Evolutionary conservation across 345 rosid genomes (phyloP), one percentile per base, ranked within the genome.

Genomic region (Eucalyptus cloeziana): DNA sequence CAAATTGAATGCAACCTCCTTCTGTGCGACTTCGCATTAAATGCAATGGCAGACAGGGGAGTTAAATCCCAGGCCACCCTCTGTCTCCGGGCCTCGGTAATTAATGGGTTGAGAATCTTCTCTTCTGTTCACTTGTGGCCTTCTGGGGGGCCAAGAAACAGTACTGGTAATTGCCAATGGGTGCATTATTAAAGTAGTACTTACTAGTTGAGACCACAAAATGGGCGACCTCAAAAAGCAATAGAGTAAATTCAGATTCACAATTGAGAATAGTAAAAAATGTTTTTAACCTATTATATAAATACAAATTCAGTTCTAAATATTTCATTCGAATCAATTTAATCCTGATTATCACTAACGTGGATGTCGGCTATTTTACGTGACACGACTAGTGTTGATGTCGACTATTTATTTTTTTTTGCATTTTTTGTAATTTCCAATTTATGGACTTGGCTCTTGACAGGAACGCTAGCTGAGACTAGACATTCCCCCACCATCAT

Each of bases 291-390:
- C 3, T 9, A 33, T 4, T 9, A 1, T 33, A 69, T 8, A 2
- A 19, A 9, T 19, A 9, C 1, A 7, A 33, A 33, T 71, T 17
- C 25, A 19, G 0, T 19, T 37, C 0, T 10, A 71, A 33, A 19
- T 5, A 9, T 71, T 31, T 31, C 0, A 33, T 33, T 10, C 19
- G 9, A 10, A 11, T 5, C 2, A 33, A 3, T 71, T 71, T 71
- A 71, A 33, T 33, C 0, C 0, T 0, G 1, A 5, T 8, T 13
- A 2, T 58, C 67, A 4, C 4, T 58, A 12, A 11, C 11, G 14
- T 31, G 13, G 4, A 69, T 8, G 2, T 16, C 0, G 1, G 4
- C 3, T 4, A 21, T 69, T 9, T 4, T 58, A 58, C 7, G 6
- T 58, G 64, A 15, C 2, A n/a, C 5, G 1, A 4, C 2, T n/a